Base-by-base conservation (phyloP, 345 rosid species). In the Noccaea bulbosa region DNA sequence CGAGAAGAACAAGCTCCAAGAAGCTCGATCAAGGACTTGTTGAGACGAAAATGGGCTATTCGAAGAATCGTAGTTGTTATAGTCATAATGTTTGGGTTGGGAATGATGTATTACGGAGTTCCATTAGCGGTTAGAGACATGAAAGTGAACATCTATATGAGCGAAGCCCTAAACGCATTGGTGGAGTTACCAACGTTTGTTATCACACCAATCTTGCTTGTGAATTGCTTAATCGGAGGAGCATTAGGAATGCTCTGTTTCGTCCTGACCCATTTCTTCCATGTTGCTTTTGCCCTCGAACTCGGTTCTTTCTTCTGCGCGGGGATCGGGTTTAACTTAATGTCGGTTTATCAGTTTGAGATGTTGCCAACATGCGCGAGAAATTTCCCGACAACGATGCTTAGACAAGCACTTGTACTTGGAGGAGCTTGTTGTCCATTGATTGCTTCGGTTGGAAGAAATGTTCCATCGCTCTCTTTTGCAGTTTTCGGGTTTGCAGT, bases 1-100 rank as follows among this genome's bases (percentile, higher is more conserved):
- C 4, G 20, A 10, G 9, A 32, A 33, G 67, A 62, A 9, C 22
- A 46, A 11, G 39, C 53, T 6, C 37, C 11, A 12, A 45, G 22
- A 12, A 27, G 45, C 53, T 46, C 67, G 3, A 22, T 62, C 16
- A 62, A 62, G 54, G 67, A 62, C 67, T 32, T 62, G 53, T 62
- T 62, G n/a, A 45, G 46, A 54, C 43, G 54, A 9, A 32, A 16
- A 62, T 62, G 67, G 67, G 53, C 43, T 62, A n/a, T 32, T 30
- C 9, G 15, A 12, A 44, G 67, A 46, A 62, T 20, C 9, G 11
- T 62, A 33, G 54, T 59, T 20, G 48, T 59, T 59, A 59, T 59
- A 48, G 39, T 40, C 48, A 55, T 53, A 53, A 53, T 32, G 39
- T 32, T 53, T 12, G 39, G 58, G 58, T 32, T 17, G 15, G 58